These are phyloP conservation scores for Elongisporangium anandrum DNA, from an alignment of 352 stramenopile species.

Conservation along the genomic window DNA sequence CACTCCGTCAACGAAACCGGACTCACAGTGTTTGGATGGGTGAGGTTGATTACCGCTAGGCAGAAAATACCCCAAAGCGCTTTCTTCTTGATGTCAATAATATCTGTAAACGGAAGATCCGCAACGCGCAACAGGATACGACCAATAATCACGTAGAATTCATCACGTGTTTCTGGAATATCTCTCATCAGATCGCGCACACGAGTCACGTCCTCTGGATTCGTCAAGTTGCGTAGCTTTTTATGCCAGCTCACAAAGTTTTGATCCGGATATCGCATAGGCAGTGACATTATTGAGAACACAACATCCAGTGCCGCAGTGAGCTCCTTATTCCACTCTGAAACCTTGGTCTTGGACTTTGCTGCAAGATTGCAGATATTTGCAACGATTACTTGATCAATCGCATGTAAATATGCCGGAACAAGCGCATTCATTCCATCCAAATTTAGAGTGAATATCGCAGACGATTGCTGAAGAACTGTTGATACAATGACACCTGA, in stretches of 20 bases:
- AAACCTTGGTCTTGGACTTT: slow-evolving; percentile 63
- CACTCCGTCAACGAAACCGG: slow-evolving; percentile 57
- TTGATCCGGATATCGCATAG: slow-evolving; percentile 67
- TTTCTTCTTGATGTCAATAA: slow-evolving; percentile 75
- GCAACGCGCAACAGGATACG: slow-evolving; percentile 74
- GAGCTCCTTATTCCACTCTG: slow-evolving; percentile 80
- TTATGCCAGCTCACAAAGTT: slow-evolving; percentile 80
- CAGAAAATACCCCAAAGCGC: slow-evolving; percentile 79
- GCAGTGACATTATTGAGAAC: slow-evolving; percentile 66
- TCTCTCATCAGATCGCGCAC: slow-evolving; percentile 37
- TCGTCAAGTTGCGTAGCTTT: slow-evolving; percentile 34
- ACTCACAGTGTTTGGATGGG: slow-evolving; percentile 22
- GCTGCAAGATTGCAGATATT: slow-evolving; percentile 74
- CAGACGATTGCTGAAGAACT: slow-evolving; percentile 68
- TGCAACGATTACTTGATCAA: slow-evolving; percentile 80
- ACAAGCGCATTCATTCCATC: slow-evolving; percentile 77
- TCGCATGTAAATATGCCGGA: slow-evolving; percentile 71
- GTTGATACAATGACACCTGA: slow-evolving; percentile 77
- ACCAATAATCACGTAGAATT: slow-evolving; percentile 68
- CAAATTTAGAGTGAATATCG: slow-evolving; percentile 75
- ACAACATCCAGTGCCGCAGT: slow-evolving; percentile 72
- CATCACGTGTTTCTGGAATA: slow-evolving; percentile 59
- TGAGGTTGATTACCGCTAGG: slow-evolving; percentile 67
- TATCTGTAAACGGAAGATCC: slow-evolving; percentile 67
- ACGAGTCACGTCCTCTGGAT: slow-evolving; percentile 7